Evolutionary conservation across 768 basidiomycete genomes (phyloP).

Genomic region (Mrakia frigida): DNA sequence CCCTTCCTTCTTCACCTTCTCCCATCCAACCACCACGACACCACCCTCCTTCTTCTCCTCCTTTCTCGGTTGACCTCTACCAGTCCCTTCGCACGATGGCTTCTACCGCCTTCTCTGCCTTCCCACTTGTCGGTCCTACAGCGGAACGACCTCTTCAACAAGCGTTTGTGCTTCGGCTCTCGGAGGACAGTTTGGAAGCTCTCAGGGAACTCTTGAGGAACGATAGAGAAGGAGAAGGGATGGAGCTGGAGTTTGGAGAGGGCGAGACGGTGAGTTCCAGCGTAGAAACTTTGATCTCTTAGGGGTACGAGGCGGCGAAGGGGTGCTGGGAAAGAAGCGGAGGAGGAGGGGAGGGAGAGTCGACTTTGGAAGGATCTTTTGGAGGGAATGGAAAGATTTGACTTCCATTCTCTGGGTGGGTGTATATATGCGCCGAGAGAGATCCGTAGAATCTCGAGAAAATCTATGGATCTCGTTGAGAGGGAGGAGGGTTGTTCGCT

Average conservation of each 20-base stretch:
- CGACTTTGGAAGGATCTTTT: background rate
- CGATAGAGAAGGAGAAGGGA: background rate
- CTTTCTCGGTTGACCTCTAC: background rate
- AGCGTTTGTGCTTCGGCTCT: slow-evolving; percentile 24
- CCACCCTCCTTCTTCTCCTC: background rate
- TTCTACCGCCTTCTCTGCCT: background rate
- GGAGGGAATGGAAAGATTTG: background rate
- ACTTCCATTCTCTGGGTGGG: too few species aligned
- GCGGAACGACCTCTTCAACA: slow-evolving; percentile 7
- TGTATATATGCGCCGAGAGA: too few species aligned
- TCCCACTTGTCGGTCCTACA: slow-evolving; percentile 21
- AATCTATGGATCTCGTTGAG: too few species aligned
- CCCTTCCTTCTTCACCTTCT: background rate
- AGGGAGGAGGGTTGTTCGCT: too few species aligned
- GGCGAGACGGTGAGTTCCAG: slow-evolving; percentile 12
- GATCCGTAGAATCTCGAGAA: too few species aligned
- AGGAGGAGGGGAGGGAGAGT: background rate
- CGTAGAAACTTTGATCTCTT: background rate
- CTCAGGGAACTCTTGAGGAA: slow-evolving; percentile 19
- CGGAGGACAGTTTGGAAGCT: slow-evolving; percentile 14
- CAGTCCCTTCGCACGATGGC: background rate
- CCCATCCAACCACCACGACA: background rate
- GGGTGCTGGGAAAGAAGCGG: background rate
- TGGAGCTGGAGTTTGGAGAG: slow-evolving; percentile 9
- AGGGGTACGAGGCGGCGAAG: too few species aligned